These are phyloP conservation scores for Patellaria atrata DNA, from an alignment of 495 filamentous ascomycete species.

Conservation along the genomic window DNA sequence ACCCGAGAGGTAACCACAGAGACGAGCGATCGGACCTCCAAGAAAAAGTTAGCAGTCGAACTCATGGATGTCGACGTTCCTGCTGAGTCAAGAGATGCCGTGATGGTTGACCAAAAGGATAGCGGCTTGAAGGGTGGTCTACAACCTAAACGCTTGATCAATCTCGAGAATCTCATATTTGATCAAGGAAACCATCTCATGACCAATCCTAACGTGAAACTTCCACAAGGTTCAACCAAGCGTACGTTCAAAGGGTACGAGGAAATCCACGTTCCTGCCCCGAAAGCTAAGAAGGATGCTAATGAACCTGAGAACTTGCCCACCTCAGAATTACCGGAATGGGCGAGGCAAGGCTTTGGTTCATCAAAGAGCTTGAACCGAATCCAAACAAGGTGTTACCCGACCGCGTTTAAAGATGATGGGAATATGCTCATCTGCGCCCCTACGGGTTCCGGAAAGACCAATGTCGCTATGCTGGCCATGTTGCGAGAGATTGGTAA, in stretches of 20 bases:
- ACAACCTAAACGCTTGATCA: conserved; percentile 75
- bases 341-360: conserved; percentile 78
- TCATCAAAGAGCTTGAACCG: conserved; percentile 73
- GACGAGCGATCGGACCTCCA: conserved; percentile 36
- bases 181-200: conserved; percentile 97
- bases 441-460: conserved; percentile 94
- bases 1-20: conserved; percentile 40
- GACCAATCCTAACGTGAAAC: conserved; percentile 88
- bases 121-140: conserved; percentile 67
- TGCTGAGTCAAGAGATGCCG: conserved; percentile 35
- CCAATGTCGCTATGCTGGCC: conserved; percentile 95
- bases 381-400: conserved; percentile 86
- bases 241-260: conserved; percentile 94
- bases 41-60: conserved; percentile 71
- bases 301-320: conserved; percentile 65
- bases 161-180: conserved; percentile 90
- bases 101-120: conserved; percentile 39
- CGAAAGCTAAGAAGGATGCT: conserved; percentile 66
- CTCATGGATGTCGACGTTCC: conserved; percentile 85
- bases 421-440: conserved; percentile 97
- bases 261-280: conserved; percentile 90
- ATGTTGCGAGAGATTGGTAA: conserved; percentile 96
- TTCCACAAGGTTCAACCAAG: conserved; percentile 93
- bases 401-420: conserved; percentile 83
- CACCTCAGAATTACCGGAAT: conserved; percentile 77